These are phyloP conservation scores for Colletotrichum camelliae DNA, from an alignment of 2,329 filamentous ascomycete species.

Conservation along the genomic window DNA sequence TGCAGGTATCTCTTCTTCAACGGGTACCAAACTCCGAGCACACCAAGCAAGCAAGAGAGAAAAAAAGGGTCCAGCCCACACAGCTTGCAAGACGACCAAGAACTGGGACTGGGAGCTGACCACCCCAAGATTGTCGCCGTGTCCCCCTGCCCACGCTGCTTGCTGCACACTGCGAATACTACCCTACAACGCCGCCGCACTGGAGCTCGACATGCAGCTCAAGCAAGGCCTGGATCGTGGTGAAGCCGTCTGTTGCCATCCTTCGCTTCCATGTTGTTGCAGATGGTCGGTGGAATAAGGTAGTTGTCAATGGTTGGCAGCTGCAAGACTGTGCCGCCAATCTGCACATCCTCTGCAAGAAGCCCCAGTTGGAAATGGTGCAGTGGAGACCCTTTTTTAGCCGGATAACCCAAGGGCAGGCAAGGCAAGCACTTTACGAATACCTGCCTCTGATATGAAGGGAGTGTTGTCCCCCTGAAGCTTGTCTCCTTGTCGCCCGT, in stretches of 20 bases:
- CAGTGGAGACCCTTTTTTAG: neutral
- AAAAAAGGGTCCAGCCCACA: conserved; percentile 8
- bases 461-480: neutral
- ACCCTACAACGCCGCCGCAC: neutral
- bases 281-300: neutral
- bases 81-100: neutral
- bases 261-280: neutral
- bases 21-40: neutral
- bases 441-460: neutral
- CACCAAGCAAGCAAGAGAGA: neutral
- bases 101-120: neutral
- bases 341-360: neutral
- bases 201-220: neutral
- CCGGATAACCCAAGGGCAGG: neutral
- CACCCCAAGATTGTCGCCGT: neutral
- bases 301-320: neutral
- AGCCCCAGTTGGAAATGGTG: neutral
- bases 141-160: neutral
- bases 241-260: neutral
- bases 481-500: neutral
- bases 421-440: neutral
- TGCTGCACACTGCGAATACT: neutral
- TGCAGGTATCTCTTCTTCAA: neutral
- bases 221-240: conserved; percentile 4
- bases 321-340: neutral